Conservation (phyloP, 352 stramenopile species). For the Aphanomyces invadans region DNA sequence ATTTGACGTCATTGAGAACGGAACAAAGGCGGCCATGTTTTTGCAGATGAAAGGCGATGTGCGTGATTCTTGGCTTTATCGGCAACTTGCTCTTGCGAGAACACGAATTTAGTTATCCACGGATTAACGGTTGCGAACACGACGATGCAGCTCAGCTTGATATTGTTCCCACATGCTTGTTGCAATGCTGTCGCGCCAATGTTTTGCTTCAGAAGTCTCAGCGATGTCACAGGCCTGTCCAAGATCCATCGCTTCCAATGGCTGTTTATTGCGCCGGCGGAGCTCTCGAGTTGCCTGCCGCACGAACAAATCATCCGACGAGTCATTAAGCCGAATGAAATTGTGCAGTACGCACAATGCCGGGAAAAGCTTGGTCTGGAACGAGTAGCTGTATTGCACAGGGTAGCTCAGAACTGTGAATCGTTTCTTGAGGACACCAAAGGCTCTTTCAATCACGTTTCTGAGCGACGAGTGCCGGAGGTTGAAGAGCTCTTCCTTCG, state of each 20-base stretch:
- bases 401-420: neutral
- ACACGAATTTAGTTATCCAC: neutral
- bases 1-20: neutral
- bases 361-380: neutral
- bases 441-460: conserved; percentile 22
- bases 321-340: neutral
- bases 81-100: neutral
- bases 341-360: conserved; percentile 2
- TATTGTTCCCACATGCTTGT: neutral
- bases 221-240: neutral
- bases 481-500: conserved; percentile 25
- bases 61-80: neutral
- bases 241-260: neutral
- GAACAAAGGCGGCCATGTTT: neutral
- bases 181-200: neutral
- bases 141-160: neutral
- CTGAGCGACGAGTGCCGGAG: conserved; percentile 15
- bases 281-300: neutral
- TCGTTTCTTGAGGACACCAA: conserved; percentile 24
- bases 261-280: neutral
- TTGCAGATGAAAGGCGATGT: neutral
- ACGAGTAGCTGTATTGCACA: neutral
- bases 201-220: neutral
- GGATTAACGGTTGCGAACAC: neutral
- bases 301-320: neutral